phyloP scores from a whole-genome alignment of 2,329 filamentous ascomycete genomes.

The Beauveria caledonica region DNA sequence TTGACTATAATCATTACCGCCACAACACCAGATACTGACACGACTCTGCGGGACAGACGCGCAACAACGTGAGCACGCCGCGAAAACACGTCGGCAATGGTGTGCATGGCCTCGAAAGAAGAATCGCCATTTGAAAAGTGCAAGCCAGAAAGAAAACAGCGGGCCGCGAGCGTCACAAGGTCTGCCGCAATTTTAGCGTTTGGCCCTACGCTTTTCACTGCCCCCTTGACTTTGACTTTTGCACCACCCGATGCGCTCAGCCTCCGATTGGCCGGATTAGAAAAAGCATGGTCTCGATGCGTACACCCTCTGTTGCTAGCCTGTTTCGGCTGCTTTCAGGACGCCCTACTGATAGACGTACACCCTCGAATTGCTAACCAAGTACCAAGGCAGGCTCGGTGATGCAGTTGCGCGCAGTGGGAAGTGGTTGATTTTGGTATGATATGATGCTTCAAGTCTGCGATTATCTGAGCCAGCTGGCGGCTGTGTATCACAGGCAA shows the following conservation, averaged over 20 bases:
- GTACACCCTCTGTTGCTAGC: not conserved
- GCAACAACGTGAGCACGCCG: not conserved
- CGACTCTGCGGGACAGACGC: too few species aligned
- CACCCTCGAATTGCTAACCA: too few species aligned
- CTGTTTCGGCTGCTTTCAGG: not conserved
- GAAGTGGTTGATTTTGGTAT: too few species aligned
- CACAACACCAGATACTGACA: too few species aligned
- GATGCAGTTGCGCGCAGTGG: too few species aligned
- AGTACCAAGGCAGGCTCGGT: too few species aligned
- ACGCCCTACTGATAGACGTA: too few species aligned
- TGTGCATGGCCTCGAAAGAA: not conserved
- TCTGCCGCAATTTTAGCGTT: slow-evolving; percentile 7
- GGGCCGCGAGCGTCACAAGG: slow-evolving; percentile 10
- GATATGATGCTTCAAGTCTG: too few species aligned
- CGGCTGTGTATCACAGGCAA: too few species aligned
- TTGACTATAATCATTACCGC: too few species aligned
- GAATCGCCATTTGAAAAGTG: not conserved
- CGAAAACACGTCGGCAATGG: not conserved
- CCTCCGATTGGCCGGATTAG: slow-evolving; percentile 27
- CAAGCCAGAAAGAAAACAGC: not conserved
- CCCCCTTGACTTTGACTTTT: slow-evolving; percentile 7
- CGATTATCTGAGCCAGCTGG: too few species aligned
- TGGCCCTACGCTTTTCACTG: not conserved
- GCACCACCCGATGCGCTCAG: slow-evolving; percentile 21
- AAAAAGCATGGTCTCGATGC: slow-evolving; percentile 7